Base-by-base conservation (phyloP, 2,329 filamentous ascomycete species). In the Fusarium sororula region DNA sequence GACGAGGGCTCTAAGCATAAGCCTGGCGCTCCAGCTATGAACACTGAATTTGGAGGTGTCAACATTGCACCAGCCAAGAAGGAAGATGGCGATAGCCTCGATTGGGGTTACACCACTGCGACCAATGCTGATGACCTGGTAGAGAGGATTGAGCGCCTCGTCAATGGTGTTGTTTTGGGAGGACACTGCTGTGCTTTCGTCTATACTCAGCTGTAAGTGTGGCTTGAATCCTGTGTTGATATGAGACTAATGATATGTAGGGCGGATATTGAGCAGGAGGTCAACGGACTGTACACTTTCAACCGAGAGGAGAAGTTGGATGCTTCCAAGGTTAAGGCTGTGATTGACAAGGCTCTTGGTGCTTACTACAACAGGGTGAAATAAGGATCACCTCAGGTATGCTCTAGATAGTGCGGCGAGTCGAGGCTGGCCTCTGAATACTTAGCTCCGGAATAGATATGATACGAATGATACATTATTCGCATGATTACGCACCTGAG, bases 101-200 rank as follows among this genome's bases (percentile, higher is more conserved):
- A 90, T 63, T 93, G 91, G 91, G 91, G 91, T 0, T 93, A 93
- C 76, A 93, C 90, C 3, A 93, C 91, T 0, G 91, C 91, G 0
- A 85, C 80, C 1, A 88, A 92, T 75, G 81, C 89, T 0, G 83
- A 87, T 22, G 91, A 93, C 73, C 78, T 93, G 63, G 82, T 93
- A 24, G 83, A 84, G 67, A 81, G 90, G 6, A 84, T 92, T 44
- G 87, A 90, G 77, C 87, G 84, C 55, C 82, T 93, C 66, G 85
- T 91, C 18, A 87, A 86, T 79, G 90, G 85, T 0, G 87, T 92
- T 22, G 87, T 90, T 0, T 80, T 87, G 28, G 86, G 85, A 0
- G 90, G 90, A 0, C 84, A 88, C 74, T 85, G 88, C 50, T 90
- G 88, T 74, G 90, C 90, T 0, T 87, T 92, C 77, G 91, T 92